Evolutionary conservation across 257 asterid species (phyloP), one percentile per base, ranked within the genome.

Genomic region (Solanum gandarillasii): DNA sequence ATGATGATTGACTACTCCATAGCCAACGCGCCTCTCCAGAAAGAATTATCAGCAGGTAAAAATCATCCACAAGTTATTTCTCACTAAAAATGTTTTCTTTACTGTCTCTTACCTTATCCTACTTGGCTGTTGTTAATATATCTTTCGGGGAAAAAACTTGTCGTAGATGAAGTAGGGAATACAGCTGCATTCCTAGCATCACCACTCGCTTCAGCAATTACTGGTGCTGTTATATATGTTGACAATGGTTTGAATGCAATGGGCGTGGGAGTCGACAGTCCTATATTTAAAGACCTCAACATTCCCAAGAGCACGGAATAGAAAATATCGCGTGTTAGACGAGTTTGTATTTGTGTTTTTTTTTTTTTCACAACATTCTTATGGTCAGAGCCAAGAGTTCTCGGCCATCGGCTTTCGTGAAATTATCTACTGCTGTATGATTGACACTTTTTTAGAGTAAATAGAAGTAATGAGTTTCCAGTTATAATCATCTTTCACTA

Each of bases 1-100:
- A 96, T 93, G 98, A 94, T 96, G 98, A 95, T 96, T n/a, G 96
- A 95, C 87, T 96, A 95, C 92, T 95, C 98, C 67, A 31, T 92
- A 25, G 93, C 89, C 36, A 95, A 96, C 34, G 94, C 98, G 23
- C 98, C 98, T 88, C 94, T 95, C 46, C 98, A 95, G 94, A 94
- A 93, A 89, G 98, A 95, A 91, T 83, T 96, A 85, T 92, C 98
- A 35, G 96, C 98, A 87, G 98, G 98, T 94, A 88, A 88, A 71
- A 84, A 65, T 73, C 86, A 27, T 29, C 85, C 11, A 16, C 20
- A 81, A 46, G 41, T 48, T 81, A 18, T 29, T 46, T 29, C 20
- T 48, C 18, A 18, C 85, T 9, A 29, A 46, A 81, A 46, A 29
- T 48, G 20, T 29, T 10, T 81, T 81, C 25, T 52, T 29, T 67